Percentiles rank a stretch among this genome's conserved stretches.
Evolutionary conservation across 192 early-diverging fungal genomes (phyloP).

Genomic region (Umbelopsis ramanniana): DNA sequence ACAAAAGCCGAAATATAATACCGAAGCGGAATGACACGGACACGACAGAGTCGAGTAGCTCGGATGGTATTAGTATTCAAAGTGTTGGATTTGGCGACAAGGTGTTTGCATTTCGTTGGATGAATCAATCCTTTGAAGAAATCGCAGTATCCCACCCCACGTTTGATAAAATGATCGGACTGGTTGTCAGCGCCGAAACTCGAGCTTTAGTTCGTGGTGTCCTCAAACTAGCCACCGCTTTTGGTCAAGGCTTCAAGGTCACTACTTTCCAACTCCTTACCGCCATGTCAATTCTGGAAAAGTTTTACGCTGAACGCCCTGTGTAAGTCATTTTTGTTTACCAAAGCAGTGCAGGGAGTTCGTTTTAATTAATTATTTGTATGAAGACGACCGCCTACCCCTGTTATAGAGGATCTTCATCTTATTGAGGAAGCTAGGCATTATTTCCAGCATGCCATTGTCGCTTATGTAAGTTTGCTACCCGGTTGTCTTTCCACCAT

Average conservation of each 20-base stretch:
- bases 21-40: constrained; percentile 27
- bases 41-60: constrained; percentile 38
- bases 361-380: constrained; percentile 20
- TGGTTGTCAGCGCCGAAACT: constrained; percentile 56
- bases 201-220: constrained; percentile 55
- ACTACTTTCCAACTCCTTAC: constrained; percentile 57
- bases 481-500: not conserved
- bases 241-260: constrained; percentile 67
- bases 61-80: constrained; percentile 43
- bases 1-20: constrained; percentile 18
- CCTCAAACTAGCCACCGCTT: constrained; percentile 50
- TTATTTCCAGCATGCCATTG: constrained; percentile 61
- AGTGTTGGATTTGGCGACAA: constrained; percentile 52
- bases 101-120: constrained; percentile 44
- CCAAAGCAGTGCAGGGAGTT: too few species aligned
- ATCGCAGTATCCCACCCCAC: constrained; percentile 43
- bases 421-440: constrained; percentile 55
- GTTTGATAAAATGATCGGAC: constrained; percentile 46
- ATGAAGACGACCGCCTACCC: constrained; percentile 35
- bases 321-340: too few species aligned
- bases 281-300: constrained; percentile 60
- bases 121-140: constrained; percentile 46
- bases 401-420: constrained; percentile 36
- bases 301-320: constrained; percentile 51
- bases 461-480: constrained; percentile 53